phyloP scores from a whole-genome alignment of 371 early-diverging fungal genomes.

The Batkoa obscura region DNA sequence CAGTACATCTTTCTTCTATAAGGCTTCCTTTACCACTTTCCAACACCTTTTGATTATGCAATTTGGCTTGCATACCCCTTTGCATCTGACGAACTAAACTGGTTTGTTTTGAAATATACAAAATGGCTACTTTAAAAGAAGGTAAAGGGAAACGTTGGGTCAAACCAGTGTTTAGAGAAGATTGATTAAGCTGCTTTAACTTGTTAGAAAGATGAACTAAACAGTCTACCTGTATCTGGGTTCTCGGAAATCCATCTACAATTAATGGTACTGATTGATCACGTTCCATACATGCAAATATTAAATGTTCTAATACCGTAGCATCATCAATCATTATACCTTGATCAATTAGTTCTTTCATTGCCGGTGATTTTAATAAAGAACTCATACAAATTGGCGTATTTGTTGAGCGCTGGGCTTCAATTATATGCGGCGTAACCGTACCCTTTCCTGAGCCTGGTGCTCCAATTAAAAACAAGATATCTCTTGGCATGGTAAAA shows the following conservation, averaged over 20 bases:
- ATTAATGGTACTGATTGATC: constrained; percentile 39
- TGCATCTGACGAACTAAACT: constrained; percentile 34
- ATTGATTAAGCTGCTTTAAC: constrained; percentile 15
- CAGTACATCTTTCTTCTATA: constrained; percentile 44
- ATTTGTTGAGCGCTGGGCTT: constrained; percentile 40
- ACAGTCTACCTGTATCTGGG: constrained; percentile 43
- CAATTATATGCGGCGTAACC: constrained; percentile 38
- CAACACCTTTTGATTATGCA: constrained; percentile 33
- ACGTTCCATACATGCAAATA: constrained; percentile 26
- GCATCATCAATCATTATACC: constrained; percentile 33
- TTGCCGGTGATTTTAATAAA: constrained; percentile 36
- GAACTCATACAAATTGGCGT: constrained; percentile 39
- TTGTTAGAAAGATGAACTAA: constrained; percentile 35
- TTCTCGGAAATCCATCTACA: constrained; percentile 49
- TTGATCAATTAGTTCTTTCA: constrained; percentile 38
- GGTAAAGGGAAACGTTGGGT: constrained; percentile 32
- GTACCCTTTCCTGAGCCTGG: constrained; percentile 41
- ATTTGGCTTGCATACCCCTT: constrained; percentile 31
- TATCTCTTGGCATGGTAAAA: neutral
- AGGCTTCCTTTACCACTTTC: constrained; percentile 37
- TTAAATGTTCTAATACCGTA: constrained; percentile 6
- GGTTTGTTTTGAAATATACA: constrained; percentile 46
- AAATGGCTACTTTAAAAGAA: constrained; percentile 35
- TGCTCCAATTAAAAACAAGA: constrained; percentile 9
- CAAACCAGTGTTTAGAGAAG: too few relatives aligned